phyloP scores from a whole-genome alignment of 2,329 filamentous ascomycete genomes.

The Geosmithia morbida region DNA sequence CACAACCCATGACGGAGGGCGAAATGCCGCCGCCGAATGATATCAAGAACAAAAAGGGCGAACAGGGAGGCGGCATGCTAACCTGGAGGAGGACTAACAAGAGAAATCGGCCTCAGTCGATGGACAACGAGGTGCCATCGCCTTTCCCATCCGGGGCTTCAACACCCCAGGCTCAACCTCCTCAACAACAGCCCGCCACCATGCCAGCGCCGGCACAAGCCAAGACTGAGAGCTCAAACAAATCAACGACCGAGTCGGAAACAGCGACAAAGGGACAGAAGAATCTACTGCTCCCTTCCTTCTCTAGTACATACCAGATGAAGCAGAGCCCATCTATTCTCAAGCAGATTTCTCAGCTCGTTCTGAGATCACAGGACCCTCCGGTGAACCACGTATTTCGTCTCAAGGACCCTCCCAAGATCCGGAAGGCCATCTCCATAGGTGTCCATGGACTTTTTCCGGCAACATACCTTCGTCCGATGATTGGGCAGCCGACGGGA shows the following conservation, averaged over 20 bases:
- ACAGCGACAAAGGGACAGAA: slow-evolving; percentile 22
- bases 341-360: slow-evolving; percentile 46
- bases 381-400: slow-evolving; percentile 59
- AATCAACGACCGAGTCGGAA: slow-evolving; percentile 6
- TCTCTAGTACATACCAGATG: slow-evolving; percentile 51
- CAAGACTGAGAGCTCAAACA: slow-evolving; percentile 7
- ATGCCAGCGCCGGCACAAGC: slow-evolving; percentile 1
- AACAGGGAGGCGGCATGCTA: slow-evolving; percentile 11
- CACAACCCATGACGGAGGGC: slow-evolving; percentile 28
- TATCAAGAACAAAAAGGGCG: slow-evolving; percentile 16
- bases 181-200: not conserved
- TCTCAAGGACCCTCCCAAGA: slow-evolving; percentile 50
- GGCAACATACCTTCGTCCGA: slow-evolving; percentile 69
- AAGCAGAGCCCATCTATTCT: slow-evolving; percentile 56
- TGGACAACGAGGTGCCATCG: slow-evolving; percentile 26
- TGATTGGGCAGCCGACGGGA: slow-evolving; percentile 88
- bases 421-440: slow-evolving; percentile 81
- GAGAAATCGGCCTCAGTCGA: slow-evolving; percentile 28
- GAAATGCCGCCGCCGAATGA: slow-evolving; percentile 24
- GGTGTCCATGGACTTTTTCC: slow-evolving; percentile 93
- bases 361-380: slow-evolving; percentile 39
- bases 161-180: slow-evolving; percentile 4
- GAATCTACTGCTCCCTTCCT: slow-evolving; percentile 58
- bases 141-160: slow-evolving; percentile 12
- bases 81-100: slow-evolving; percentile 32